Base-by-base conservation (phyloP, 1,139 yeast genomes). In the Yamadazyma trypodendri region DNA sequence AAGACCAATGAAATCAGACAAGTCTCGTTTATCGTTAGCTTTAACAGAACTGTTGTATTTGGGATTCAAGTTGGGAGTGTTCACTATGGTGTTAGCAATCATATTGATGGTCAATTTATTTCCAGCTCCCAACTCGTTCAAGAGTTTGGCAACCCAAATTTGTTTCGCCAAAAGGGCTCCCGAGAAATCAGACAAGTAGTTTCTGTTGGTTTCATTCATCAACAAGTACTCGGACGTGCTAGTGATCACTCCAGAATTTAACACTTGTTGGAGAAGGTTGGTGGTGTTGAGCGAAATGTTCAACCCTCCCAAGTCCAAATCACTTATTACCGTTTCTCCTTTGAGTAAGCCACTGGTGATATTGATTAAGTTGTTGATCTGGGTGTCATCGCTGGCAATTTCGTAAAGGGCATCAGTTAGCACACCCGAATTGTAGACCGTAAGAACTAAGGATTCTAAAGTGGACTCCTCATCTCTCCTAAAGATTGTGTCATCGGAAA, bases 61-160 rank as follows among this genome's bases (percentile, higher is more conserved):
- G 17, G 51, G 57, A 37, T 44, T 54, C 47, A 59, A 54, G 36
- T 62, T 56, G 18, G 55, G 56, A 23, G 63, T 50, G 38, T 56
- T 52, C 24, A 43, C 43, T 31, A 66, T 48, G 6, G 53, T 39
- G 43, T 64, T 48, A 22, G 63, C 65, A 40, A 68, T 44, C 44
- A 49, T 55, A 6, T 55, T 49, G 38, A 64, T 51, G 2, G 68
- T 54, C 31, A 63, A 56, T 11, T 49, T 45, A 22, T 56, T 41
- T 20, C 70, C 71, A 24, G 54, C 45, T 24, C 72, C 69, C 25
- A 66, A 44, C 16, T 63, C 64, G 28, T 51, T 49, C 45, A 68
- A 53, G 20, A 66, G 35, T 40, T 56, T 44, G 6, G 63, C 54
- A 13, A 62, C 45, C 61, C 66, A 65, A 10, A 55, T 51, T 33